These are phyloP conservation scores for Fusarium decemcellulare DNA, from an alignment of 2,329 filamentous ascomycete genomes.

Conservation along the genomic window DNA sequence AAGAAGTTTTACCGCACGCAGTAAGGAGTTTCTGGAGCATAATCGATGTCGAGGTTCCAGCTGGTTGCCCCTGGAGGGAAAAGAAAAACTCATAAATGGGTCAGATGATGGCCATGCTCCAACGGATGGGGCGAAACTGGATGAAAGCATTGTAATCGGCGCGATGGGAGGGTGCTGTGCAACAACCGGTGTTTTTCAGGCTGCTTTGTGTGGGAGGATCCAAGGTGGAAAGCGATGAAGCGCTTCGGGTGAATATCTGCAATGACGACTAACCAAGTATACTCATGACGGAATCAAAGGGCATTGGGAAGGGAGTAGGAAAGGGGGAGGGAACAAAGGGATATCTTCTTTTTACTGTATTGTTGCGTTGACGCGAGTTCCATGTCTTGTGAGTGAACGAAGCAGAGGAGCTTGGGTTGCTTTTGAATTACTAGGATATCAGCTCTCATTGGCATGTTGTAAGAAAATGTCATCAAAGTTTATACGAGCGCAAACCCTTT, in stretches of 20 bases:
- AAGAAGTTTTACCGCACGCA: constrained; percentile 96
- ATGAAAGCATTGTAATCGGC: constrained; percentile 45
- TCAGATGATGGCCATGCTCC: constrained; percentile 34
- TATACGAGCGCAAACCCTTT: constrained; percentile 20
- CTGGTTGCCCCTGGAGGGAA: constrained; percentile 35
- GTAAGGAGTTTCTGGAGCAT: constrained; percentile 50
- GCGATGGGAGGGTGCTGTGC: constrained; percentile 40
- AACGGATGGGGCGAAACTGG: constrained; percentile 33
- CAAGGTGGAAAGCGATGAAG: constrained; percentile 17
- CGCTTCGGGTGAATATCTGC: constrained; percentile 35
- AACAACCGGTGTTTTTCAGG: constrained; percentile 42
- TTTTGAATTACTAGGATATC: constrained; percentile 44
- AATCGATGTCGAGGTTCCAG: constrained; percentile 19
- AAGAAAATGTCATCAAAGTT: constrained; percentile 38
- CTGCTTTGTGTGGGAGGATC: constrained; percentile 39
- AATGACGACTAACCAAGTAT: constrained; percentile 38
- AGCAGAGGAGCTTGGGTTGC: constrained; percentile 18
- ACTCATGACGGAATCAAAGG: constrained; percentile 36
- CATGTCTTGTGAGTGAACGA: constrained; percentile 18
- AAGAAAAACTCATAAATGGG: constrained; percentile 21
- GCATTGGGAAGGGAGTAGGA: constrained; percentile 37
- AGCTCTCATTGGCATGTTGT: constrained; percentile 43
- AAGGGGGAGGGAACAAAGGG: constrained; percentile 20
- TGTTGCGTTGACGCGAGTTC: constrained; percentile 21
- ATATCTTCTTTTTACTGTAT: constrained; percentile 24